A percentile compares a stretch with the other conserved stretches of the same genome.
phyloP scores from a whole-genome alignment of 2,329 filamentous ascomycete genomes.

The Ophiostoma piceae region DNA sequence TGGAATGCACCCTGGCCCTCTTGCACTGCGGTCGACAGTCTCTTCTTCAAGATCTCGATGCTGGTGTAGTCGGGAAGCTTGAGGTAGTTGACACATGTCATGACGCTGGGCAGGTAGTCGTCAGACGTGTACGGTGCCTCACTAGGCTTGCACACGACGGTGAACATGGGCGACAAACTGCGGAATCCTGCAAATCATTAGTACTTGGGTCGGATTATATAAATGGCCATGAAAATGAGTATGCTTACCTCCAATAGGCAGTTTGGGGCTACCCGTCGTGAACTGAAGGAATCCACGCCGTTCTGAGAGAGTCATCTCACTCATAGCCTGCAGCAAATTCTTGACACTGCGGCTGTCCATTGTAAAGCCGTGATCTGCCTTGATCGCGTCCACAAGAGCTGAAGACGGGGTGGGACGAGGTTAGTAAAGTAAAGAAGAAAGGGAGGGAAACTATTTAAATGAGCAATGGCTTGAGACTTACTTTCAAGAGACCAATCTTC shows the following conservation, averaged over 20 bases:
- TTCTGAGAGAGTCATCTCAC: constrained; percentile 66
- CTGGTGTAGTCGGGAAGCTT: constrained; percentile 92
- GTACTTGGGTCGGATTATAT: neutral
- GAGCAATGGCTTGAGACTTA: constrained; percentile 44
- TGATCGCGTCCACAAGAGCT: constrained; percentile 97
- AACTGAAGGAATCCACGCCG: constrained; percentile 95
- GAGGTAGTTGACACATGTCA: constrained; percentile 99
- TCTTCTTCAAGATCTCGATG: constrained; percentile 68
- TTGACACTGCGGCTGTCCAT: constrained; percentile 96
- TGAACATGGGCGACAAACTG: constrained; percentile 95
- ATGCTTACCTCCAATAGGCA: constrained; percentile 90
- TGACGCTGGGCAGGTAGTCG: constrained; percentile 98
- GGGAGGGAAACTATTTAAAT: neutral
- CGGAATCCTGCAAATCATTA: constrained; percentile 69
- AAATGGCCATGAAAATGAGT: neutral
- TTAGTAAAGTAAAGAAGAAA: neutral
- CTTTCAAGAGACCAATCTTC: constrained; percentile 98
- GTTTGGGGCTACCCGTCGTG: constrained; percentile 93
- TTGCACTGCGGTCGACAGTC: constrained; percentile 77
- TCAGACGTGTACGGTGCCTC: constrained; percentile 90
- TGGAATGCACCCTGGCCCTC: constrained; percentile 98
- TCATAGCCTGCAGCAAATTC: constrained; percentile 92
- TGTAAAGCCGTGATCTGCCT: constrained; percentile 96
- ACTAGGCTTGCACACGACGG: constrained; percentile 97
- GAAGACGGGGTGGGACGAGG: neutral